Conservation (phyloP, 441 rosid genomes). For the Eruca vesicaria region DNA sequence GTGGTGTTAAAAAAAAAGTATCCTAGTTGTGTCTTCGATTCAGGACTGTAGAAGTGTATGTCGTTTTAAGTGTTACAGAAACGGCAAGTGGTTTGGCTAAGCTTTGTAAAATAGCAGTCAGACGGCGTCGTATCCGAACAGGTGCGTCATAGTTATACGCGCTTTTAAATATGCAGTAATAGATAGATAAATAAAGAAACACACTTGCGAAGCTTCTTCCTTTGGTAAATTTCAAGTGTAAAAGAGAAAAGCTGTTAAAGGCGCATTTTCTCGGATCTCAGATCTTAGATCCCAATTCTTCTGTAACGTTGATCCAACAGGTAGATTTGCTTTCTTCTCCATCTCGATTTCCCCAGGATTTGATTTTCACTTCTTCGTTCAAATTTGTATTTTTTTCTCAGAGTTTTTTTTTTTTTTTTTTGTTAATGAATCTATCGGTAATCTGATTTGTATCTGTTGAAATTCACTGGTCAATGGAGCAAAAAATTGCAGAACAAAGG, state of each 20-base stretch:
- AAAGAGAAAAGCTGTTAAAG: constrained; percentile 20
- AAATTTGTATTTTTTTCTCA: background rate
- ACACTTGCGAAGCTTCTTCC: constrained; percentile 37
- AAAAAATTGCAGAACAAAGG: background rate
- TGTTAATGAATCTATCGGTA: constrained; percentile 16
- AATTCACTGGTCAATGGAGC: background rate
- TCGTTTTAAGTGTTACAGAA: too few relatives aligned
- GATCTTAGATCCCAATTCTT: constrained; percentile 34
- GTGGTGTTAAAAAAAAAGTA: too few relatives aligned
- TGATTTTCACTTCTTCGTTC: constrained; percentile 7
- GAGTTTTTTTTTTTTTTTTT: background rate
- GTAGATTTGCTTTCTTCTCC: background rate
- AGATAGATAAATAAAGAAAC: too few relatives aligned
- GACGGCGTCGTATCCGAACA: too few relatives aligned
- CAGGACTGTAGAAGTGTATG: too few relatives aligned
- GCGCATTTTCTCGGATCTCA: constrained; percentile 40
- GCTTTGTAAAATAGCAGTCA: too few relatives aligned
- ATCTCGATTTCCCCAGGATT: constrained; percentile 10
- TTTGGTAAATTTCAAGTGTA: constrained; percentile 18
- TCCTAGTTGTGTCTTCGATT: too few relatives aligned
- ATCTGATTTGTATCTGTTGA: background rate
- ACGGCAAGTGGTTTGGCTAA: too few relatives aligned
- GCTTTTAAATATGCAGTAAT: too few relatives aligned
- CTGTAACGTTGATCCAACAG: constrained; percentile 7
- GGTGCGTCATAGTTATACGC: too few relatives aligned